phyloP scores from a whole-genome alignment of 1,284 basidiomycete species.

The Leccinum huronense region DNA sequence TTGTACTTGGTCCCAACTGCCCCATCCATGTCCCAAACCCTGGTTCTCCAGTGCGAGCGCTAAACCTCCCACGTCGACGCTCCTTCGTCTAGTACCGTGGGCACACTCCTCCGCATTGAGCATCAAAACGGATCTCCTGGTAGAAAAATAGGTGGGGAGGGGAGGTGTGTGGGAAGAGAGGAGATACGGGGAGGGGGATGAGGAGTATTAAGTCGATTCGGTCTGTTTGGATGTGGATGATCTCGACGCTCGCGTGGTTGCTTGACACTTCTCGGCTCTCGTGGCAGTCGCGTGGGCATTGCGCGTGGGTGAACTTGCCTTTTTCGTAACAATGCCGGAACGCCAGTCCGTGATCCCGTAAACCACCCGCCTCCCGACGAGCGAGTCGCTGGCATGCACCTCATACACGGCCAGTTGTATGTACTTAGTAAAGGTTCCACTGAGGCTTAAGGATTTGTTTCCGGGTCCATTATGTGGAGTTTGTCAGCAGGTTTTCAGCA shows the following conservation, averaged over 20 bases:
- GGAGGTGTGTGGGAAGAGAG: not conserved
- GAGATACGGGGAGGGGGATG: conserved; percentile 8
- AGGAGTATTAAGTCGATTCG: conserved; percentile 9
- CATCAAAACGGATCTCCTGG: conserved; percentile 17
- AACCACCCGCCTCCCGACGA: not conserved
- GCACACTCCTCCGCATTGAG: conserved; percentile 30
- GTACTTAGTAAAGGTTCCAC: too few species aligned
- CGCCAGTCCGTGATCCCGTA: conserved; percentile 24
- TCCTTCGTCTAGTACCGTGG: conserved; percentile 51
- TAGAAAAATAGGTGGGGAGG: not conserved
- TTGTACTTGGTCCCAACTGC: conserved; percentile 57
- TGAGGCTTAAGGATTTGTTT: too few species aligned
- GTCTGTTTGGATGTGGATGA: conserved; percentile 29
- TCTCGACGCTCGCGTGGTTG: conserved; percentile 39
- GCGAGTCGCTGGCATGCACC: too few species aligned
- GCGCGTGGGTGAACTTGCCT: conserved; percentile 29
- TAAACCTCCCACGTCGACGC: conserved; percentile 83
- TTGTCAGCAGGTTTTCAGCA: too few species aligned
- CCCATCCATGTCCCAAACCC: conserved; percentile 70
- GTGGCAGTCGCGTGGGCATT: conserved; percentile 35
- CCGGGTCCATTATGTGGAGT: too few species aligned
- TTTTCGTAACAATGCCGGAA: conserved; percentile 28
- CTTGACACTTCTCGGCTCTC: conserved; percentile 39
- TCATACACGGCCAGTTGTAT: too few species aligned
- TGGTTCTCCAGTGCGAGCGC: conserved; percentile 69